Conservation (phyloP, 306 rosid species). For the Prinsepia uniflora region DNA sequence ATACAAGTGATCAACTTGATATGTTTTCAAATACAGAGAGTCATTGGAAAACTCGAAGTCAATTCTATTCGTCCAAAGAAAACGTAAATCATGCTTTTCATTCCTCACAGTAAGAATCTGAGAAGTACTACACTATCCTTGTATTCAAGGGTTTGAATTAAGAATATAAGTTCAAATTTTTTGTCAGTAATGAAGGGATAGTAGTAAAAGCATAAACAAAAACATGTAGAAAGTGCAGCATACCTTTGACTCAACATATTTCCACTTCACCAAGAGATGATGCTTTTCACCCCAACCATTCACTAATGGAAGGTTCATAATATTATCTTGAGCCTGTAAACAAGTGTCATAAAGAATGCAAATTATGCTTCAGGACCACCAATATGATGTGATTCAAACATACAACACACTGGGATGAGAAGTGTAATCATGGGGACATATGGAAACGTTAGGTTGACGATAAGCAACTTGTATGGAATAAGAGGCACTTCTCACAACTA, state of each 20-base stretch:
- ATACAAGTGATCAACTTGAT: constrained; percentile 4
- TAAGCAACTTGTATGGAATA: neutral
- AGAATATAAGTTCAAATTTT: neutral
- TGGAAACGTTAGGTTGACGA: neutral
- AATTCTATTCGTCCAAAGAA: neutral
- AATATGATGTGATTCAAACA: neutral
- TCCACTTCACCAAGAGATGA: constrained; percentile 75
- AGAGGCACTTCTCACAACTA: neutral
- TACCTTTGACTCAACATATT: constrained; percentile 88
- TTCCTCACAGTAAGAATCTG: neutral
- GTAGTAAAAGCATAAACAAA: constrained; percentile 4
- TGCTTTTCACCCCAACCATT: constrained; percentile 99
- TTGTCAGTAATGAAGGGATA: neutral
- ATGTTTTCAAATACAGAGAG: neutral
- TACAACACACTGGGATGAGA: neutral
- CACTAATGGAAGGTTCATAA: constrained; percentile 80
- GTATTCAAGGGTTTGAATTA: neutral
- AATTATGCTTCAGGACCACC: constrained; percentile 14
- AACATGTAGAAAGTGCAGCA: neutral
- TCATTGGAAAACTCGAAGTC: neutral
- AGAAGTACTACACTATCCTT: neutral
- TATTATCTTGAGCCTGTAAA: constrained; percentile 93
- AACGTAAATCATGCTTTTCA: neutral
- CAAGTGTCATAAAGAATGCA: constrained; percentile 12
- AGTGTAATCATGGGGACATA: neutral